Evolutionary conservation across 176 grass and related monocot species (phyloP).

Genomic region (Musa schizocarpa): DNA sequence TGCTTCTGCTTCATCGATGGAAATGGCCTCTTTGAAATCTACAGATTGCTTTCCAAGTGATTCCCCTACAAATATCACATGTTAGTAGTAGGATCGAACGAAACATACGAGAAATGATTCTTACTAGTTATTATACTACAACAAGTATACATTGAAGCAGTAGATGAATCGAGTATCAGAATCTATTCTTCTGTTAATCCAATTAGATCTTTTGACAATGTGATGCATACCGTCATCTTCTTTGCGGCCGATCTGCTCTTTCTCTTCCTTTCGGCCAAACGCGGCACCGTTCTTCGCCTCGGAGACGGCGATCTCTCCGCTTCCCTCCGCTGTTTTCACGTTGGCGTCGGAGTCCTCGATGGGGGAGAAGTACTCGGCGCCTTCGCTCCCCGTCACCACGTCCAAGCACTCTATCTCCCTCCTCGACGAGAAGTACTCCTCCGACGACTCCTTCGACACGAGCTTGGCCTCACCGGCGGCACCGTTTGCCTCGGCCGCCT

Average conservation of each 20-base stretch:
- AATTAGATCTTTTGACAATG: too few relatives aligned
- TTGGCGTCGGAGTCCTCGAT: neutral
- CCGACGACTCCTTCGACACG: neutral
- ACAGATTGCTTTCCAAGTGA: slow-evolving; percentile 23
- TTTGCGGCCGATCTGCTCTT: slow-evolving; percentile 8
- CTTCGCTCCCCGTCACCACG: neutral
- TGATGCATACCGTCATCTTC: slow-evolving; percentile 11
- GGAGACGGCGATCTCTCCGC: neutral
- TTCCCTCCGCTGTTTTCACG: neutral
- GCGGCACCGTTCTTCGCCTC: slow-evolving; percentile 7
- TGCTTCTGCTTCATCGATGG: slow-evolving; percentile 6
- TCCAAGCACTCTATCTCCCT: neutral
- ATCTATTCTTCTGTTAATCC: too few relatives aligned
- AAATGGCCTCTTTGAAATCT: slow-evolving; percentile 21
- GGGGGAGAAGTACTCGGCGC: neutral
- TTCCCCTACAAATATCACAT: slow-evolving; percentile 30
- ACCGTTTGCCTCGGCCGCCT: neutral
- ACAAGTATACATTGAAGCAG: neutral
- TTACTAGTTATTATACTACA: too few relatives aligned
- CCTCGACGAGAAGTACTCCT: slow-evolving; percentile 10
- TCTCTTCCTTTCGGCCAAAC: neutral
- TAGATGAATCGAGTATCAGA: neutral
- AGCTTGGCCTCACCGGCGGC: neutral
- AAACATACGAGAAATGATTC: too few relatives aligned
- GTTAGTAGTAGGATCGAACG: too few relatives aligned